phyloP scores from a whole-genome alignment of 2,329 filamentous ascomycete genomes.

The Ophiostoma himal-ulmi region DNA sequence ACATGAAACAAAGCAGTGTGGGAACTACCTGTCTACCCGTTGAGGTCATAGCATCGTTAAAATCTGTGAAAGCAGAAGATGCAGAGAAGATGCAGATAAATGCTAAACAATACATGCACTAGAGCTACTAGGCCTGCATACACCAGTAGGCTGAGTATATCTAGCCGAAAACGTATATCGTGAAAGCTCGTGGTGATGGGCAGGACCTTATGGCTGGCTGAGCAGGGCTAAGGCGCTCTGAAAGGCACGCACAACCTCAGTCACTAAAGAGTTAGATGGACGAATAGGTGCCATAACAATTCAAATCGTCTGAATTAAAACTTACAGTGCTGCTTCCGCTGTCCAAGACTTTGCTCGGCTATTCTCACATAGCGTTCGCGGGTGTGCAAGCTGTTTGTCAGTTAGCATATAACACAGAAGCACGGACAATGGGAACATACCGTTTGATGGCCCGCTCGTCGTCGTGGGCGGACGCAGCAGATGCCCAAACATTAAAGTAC shows the following conservation, averaged over 20 bases:
- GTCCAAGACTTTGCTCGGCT: slow-evolving; percentile 63
- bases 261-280: slow-evolving; percentile 35
- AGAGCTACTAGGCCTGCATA: background rate
- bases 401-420: background rate
- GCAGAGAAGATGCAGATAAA: background rate
- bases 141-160: background rate
- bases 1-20: background rate
- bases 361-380: slow-evolving; percentile 69
- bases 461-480: slow-evolving; percentile 65
- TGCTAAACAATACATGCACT: background rate
- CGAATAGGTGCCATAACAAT: background rate
- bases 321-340: slow-evolving; percentile 77
- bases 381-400: slow-evolving; percentile 61
- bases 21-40: background rate
- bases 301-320: slow-evolving; percentile 19
- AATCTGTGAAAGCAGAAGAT: background rate
- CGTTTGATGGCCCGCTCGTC: slow-evolving; percentile 71
- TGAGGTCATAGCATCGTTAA: background rate
- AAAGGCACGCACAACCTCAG: slow-evolving; percentile 57
- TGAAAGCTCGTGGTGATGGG: background rate
- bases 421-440: slow-evolving; percentile 37
- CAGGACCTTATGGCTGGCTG: slow-evolving; percentile 30
- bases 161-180: background rate
- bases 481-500: slow-evolving; percentile 77
- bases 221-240: slow-evolving; percentile 56